Conservation (phyloP, 106 monocot species). For the Allium sativum region DNA sequence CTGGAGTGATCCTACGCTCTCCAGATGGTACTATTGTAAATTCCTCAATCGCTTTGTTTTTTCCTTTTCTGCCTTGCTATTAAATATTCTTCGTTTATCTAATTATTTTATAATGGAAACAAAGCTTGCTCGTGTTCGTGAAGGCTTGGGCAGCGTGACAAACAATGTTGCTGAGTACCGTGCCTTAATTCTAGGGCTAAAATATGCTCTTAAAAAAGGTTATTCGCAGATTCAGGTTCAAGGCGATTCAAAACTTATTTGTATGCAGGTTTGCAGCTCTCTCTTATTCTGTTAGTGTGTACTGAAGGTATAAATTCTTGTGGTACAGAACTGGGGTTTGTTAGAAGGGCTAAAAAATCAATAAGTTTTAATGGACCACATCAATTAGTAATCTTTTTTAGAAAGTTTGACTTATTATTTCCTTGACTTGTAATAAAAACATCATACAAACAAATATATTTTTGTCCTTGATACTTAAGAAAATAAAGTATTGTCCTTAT, state of each 20-base stretch:
- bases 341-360: no score
- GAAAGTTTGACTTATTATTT: no score
- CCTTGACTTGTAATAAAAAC: no score
- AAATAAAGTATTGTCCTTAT: no score
- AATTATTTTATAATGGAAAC: neutral
- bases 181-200: constrained; percentile 54
- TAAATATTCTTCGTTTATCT: neutral
- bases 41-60: neutral
- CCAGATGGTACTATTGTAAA: constrained; percentile 13
- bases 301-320: no score
- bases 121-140: constrained; percentile 42
- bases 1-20: constrained; percentile 14
- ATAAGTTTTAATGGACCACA: no score
- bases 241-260: constrained; percentile 64
- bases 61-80: neutral
- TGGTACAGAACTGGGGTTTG: no score
- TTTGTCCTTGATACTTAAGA: no score
- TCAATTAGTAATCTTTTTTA: no score
- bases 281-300: neutral
- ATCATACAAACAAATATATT: no score
- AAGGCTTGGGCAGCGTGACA: constrained; percentile 57
- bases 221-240: constrained; percentile 32
- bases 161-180: constrained; percentile 74
- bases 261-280: constrained; percentile 35
- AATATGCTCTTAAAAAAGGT: constrained; percentile 47